These are phyloP conservation scores for Claviceps sp. DNA, from an alignment of 2,329 filamentous ascomycete genomes.

Conservation along the genomic window DNA sequence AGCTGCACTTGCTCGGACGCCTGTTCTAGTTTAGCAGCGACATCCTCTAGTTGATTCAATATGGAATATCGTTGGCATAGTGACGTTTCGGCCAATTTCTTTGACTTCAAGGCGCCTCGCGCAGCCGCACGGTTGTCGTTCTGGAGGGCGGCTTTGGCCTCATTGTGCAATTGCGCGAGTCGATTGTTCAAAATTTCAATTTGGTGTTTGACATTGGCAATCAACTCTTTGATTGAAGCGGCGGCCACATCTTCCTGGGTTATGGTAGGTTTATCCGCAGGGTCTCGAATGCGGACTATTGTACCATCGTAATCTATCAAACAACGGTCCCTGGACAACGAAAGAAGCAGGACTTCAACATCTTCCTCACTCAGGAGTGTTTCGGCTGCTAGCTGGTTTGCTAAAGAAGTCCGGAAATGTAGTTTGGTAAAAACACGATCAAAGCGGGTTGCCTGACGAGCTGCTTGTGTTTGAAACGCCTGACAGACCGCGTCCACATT, in stretches of 20 bases:
- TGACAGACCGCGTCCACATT: slow-evolving; percentile 49
- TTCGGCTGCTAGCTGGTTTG: slow-evolving; percentile 34
- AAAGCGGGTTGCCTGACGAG: slow-evolving; percentile 34
- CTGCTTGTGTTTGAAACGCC: slow-evolving; percentile 33
- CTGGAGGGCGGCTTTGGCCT: slow-evolving; percentile 57
- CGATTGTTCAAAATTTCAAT: slow-evolving; percentile 53
- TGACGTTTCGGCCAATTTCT: slow-evolving; percentile 66
- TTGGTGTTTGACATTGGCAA: slow-evolving; percentile 60
- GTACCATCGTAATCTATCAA: slow-evolving; percentile 46
- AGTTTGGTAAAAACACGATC: slow-evolving; percentile 55
- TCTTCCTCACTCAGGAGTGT: slow-evolving; percentile 47
- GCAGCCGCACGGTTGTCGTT: slow-evolving; percentile 64
- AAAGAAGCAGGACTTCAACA: slow-evolving; percentile 55
- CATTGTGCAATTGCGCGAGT: slow-evolving; percentile 48
- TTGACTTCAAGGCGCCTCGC: slow-evolving; percentile 64
- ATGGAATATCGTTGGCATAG: slow-evolving; percentile 60
- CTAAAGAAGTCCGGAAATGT: slow-evolving; percentile 49
- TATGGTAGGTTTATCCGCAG: slow-evolving; percentile 39
- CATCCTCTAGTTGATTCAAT: slow-evolving; percentile 68
- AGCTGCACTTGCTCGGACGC: slow-evolving; percentile 76
- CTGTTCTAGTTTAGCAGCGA: slow-evolving; percentile 72
- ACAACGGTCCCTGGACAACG: slow-evolving; percentile 53
- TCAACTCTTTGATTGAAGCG: slow-evolving; percentile 69
- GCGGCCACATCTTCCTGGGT: slow-evolving; percentile 71
- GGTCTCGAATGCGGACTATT: slow-evolving; percentile 60